Conservation (phyloP, 1,139 yeast genomes). For the Diutina catenulata region DNA sequence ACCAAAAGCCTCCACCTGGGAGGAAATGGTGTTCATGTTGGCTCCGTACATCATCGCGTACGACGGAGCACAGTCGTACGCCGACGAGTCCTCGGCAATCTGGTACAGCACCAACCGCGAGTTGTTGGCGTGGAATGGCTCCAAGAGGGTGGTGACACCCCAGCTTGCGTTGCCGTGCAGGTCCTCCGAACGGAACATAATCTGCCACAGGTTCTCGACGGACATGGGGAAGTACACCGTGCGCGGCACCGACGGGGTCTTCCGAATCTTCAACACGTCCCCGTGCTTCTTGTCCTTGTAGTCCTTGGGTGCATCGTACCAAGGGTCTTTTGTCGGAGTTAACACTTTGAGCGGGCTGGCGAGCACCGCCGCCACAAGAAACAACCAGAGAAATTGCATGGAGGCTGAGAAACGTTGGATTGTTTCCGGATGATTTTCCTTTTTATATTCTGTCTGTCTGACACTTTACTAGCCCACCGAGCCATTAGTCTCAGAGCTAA, state of each 20-base stretch:
- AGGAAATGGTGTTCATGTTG: slow-evolving; percentile 6
- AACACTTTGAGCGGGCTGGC: background rate
- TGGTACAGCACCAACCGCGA: slow-evolving; percentile 8
- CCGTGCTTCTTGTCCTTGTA: slow-evolving; percentile 7
- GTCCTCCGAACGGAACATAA: slow-evolving; percentile 8
- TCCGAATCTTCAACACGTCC: slow-evolving; percentile 7
- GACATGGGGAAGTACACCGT: slow-evolving; percentile 8
- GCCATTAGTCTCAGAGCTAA: no score
- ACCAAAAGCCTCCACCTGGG: slow-evolving; percentile 8
- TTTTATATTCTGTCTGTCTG: no score
- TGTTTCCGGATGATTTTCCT: no score
- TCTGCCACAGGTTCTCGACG: slow-evolving; percentile 8
- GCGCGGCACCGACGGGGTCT: slow-evolving; percentile 7
- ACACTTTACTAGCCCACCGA: no score
- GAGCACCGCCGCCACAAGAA: background rate
- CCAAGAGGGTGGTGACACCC: slow-evolving; percentile 8
- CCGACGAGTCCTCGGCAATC: slow-evolving; percentile 9
- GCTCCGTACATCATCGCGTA: slow-evolving; percentile 9
- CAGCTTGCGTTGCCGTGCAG: slow-evolving; percentile 8
- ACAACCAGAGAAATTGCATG: slow-evolving; percentile 1
- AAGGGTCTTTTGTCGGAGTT: slow-evolving; percentile 6
- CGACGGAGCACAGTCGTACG: slow-evolving; percentile 9
- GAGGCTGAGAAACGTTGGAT: no score
- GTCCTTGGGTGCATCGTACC: slow-evolving; percentile 8
- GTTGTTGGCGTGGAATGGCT: slow-evolving; percentile 10